These are phyloP conservation scores for Calonectria crousiana DNA, from an alignment of 2,329 filamentous ascomycete species.

Conservation along the genomic window DNA sequence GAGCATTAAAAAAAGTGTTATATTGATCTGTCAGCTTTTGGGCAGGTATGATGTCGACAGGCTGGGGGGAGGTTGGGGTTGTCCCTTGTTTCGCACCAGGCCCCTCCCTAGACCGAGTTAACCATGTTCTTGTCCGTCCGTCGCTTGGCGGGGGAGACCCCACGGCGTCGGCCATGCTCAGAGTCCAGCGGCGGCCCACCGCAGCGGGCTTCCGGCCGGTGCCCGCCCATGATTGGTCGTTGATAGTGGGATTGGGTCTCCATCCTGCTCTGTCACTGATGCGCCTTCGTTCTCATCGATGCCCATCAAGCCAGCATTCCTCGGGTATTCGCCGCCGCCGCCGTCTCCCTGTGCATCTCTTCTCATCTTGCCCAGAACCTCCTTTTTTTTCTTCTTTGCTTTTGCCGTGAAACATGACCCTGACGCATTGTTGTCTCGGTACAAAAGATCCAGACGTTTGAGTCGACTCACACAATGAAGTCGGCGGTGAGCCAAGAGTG, in stretches of 20 bases:
- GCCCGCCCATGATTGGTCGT: slow-evolving; percentile 7
- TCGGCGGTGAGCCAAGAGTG: slow-evolving; percentile 27
- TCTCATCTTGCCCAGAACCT: neutral
- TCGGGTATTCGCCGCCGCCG: slow-evolving; percentile 6
- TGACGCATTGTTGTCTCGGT: neutral
- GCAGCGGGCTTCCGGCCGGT: slow-evolving; percentile 16
- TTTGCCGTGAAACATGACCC: neutral
- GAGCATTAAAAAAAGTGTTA: neutral
- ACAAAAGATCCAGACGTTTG: neutral
- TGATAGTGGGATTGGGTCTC: slow-evolving; percentile 17
- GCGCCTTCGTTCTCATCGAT: slow-evolving; percentile 3
- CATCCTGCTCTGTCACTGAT: neutral
- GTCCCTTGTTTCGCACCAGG: slow-evolving; percentile 11
- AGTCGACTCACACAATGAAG: neutral
- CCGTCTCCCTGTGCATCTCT: neutral
- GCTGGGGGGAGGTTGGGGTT: slow-evolving; percentile 5
- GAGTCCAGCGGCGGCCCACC: slow-evolving; percentile 14
- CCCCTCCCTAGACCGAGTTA: neutral
- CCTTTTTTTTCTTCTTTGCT: neutral
- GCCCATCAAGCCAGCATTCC: slow-evolving; percentile 10
- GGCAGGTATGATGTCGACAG: slow-evolving; percentile 4
- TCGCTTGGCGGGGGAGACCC: slow-evolving; percentile 19
- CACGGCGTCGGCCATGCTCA: slow-evolving; percentile 9
- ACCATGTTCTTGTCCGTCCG: slow-evolving; percentile 9
- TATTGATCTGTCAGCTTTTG: slow-evolving; percentile 20